A percentile compares a stretch with the other conserved stretches of the same genome.
phyloP scores from a whole-genome alignment of 805 yeast genomes.

The Saccharomyces paradoxus region DNA sequence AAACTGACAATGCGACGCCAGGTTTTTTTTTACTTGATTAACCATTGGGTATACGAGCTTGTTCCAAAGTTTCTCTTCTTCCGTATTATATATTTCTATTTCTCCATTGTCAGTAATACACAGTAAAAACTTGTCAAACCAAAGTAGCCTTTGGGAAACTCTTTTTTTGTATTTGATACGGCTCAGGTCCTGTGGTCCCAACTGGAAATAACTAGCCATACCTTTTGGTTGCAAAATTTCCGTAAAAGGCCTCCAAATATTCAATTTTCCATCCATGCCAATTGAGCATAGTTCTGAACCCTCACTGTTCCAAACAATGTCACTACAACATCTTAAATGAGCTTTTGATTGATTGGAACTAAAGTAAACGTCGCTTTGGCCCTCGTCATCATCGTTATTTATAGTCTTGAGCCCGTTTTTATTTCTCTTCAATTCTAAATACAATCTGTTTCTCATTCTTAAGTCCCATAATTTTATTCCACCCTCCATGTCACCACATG shows the following conservation, averaged over 20 bases:
- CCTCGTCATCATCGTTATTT: neutral
- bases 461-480: conserved; percentile 81
- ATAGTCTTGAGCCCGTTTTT: conserved; percentile 2
- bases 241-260: conserved; percentile 51
- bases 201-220: conserved; percentile 1
- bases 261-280: conserved; percentile 73
- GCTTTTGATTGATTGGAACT: conserved; percentile 37
- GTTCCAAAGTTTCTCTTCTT: conserved; percentile 17
- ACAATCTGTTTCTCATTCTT: conserved; percentile 32
- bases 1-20: conserved; percentile 6
- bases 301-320: conserved; percentile 60
- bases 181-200: conserved; percentile 18
- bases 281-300: conserved; percentile 59
- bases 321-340: conserved; percentile 73
- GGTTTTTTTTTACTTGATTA: conserved; percentile 1
- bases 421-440: conserved; percentile 15
- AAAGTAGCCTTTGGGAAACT: conserved; percentile 18
- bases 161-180: conserved; percentile 20
- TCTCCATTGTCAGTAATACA: conserved; percentile 25
- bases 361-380: neutral
- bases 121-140: conserved; percentile 15
- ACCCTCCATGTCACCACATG: conserved; percentile 78
- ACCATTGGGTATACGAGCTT: conserved; percentile 16
- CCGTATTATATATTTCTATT: conserved; percentile 17
- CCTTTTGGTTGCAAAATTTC: conserved; percentile 2